phyloP scores from a whole-genome alignment of 352 stramenopile genomes.

The Phytopythium delawarense region DNA sequence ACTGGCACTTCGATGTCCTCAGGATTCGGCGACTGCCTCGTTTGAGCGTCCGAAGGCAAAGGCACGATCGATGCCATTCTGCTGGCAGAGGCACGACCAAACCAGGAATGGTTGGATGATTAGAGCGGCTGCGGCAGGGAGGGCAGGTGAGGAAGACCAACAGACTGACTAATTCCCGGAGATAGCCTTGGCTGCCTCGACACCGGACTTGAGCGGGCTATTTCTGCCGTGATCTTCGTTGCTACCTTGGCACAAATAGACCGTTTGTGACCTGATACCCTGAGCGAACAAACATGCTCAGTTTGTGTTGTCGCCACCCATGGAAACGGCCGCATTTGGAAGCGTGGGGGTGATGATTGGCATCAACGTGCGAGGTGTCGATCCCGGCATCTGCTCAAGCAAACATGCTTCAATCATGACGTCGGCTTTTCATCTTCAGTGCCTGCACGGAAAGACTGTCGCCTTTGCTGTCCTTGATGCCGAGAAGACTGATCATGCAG shows the following conservation, averaged over 20 bases:
- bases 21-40: neutral
- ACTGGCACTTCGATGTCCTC: no score
- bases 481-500: neutral
- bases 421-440: neutral
- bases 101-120: neutral
- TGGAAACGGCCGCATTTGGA: neutral
- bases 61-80: neutral
- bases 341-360: no score
- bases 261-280: no score
- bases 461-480: neutral
- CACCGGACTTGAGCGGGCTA: no score
- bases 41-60: neutral
- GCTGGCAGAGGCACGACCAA: neutral
- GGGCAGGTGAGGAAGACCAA: no score
- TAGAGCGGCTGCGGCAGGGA: neutral
- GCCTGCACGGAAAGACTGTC: no score
- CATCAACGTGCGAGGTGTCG: neutral
- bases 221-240: no score
- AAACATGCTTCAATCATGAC: no score
- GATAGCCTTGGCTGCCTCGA: no score
- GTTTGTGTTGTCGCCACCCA: neutral
- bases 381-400: neutral
- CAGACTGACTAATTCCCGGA: no score
- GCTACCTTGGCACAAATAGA: no score
- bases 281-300: no score